Percentiles rank a stretch among this genome's conserved stretches.
Conservation (phyloP, 257 asterid species). For the Primulina huaijiensis region DNA sequence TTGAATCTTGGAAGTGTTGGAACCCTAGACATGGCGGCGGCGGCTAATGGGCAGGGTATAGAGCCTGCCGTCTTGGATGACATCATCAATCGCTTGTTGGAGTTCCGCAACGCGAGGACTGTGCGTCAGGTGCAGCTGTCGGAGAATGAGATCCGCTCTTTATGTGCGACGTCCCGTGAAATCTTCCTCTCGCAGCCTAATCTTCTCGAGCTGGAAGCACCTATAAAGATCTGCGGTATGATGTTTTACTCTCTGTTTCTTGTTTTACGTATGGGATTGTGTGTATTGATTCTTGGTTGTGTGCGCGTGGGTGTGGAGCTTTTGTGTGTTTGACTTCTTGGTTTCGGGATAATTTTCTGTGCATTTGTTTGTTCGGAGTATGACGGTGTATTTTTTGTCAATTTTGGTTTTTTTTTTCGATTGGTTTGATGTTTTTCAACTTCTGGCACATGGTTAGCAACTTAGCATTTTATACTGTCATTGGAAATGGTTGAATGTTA, state of each 20-base stretch:
- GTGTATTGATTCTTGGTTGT: neutral
- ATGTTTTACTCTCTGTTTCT: neutral
- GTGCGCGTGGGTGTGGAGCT: neutral
- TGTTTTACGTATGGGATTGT: slow-evolving; percentile 2
- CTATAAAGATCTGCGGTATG: slow-evolving; percentile 95
- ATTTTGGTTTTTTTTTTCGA: neutral
- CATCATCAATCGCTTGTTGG: slow-evolving; percentile 75
- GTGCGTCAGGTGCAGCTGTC: slow-evolving; percentile 87
- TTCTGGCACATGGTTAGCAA: neutral
- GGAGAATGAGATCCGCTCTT: slow-evolving; percentile 86
- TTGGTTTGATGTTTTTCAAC: neutral
- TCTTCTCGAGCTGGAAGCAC: slow-evolving; percentile 95
- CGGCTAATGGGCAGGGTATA: slow-evolving; percentile 73
- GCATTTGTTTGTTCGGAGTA: neutral
- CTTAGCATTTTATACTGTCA: neutral
- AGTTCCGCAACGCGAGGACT: slow-evolving; percentile 71
- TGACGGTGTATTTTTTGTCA: neutral
- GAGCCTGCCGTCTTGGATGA: slow-evolving; percentile 78
- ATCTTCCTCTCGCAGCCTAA: slow-evolving; percentile 88
- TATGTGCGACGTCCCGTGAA: slow-evolving; percentile 71
- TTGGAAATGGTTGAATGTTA: neutral
- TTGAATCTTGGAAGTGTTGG: neutral
- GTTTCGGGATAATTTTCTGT: neutral
- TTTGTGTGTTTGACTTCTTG: neutral
- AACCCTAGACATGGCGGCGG: slow-evolving; percentile 27